Percentiles rank a stretch among this genome's conserved stretches.
Evolutionary conservation across 768 basidiomycete species (phyloP).

Genomic region (Serendipita sp.): DNA sequence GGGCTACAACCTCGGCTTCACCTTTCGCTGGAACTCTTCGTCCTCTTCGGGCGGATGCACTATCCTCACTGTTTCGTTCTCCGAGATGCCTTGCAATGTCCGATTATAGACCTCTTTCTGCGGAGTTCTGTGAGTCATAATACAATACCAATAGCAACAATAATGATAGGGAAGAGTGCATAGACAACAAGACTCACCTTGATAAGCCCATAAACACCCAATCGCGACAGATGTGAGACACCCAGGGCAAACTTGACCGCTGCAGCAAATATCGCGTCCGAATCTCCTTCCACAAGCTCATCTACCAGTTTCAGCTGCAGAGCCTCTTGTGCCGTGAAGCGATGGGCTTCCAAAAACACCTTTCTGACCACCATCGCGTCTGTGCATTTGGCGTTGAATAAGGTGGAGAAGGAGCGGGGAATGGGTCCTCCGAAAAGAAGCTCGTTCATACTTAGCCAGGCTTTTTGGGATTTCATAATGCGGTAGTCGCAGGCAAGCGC

Average conservation of each 20-base stretch:
- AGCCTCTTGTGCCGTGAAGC: constrained; percentile 24
- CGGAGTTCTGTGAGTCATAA: neutral
- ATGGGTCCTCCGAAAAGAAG: constrained; percentile 1
- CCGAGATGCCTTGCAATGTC: neutral
- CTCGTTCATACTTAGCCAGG: constrained; percentile 31
- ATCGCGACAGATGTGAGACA: constrained; percentile 7
- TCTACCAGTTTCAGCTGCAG: constrained; percentile 22
- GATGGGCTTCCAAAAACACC: constrained; percentile 21
- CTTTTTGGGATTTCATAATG: constrained; percentile 14
- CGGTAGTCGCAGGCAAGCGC: constrained; percentile 27
- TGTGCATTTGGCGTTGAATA: constrained; percentile 16
- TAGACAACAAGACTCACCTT: constrained; percentile 8
- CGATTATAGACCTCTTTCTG: neutral
- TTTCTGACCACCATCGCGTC: constrained; percentile 27
- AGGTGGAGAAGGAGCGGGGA: neutral
- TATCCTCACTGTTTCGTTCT: neutral
- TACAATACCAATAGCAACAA: neutral
- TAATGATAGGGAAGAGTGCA: neutral
- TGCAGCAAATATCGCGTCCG: constrained; percentile 12
- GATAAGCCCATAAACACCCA: constrained; percentile 14
- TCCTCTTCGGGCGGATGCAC: neutral
- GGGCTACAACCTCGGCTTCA: neutral
- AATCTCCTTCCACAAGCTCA: constrained; percentile 19
- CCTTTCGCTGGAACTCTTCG: neutral
- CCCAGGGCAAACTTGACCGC: constrained; percentile 12